Evolutionary conservation across 352 stramenopile genomes (phyloP), one percentile per base, ranked within the genome.

Genomic region (Pythium vanterpoolii): DNA sequence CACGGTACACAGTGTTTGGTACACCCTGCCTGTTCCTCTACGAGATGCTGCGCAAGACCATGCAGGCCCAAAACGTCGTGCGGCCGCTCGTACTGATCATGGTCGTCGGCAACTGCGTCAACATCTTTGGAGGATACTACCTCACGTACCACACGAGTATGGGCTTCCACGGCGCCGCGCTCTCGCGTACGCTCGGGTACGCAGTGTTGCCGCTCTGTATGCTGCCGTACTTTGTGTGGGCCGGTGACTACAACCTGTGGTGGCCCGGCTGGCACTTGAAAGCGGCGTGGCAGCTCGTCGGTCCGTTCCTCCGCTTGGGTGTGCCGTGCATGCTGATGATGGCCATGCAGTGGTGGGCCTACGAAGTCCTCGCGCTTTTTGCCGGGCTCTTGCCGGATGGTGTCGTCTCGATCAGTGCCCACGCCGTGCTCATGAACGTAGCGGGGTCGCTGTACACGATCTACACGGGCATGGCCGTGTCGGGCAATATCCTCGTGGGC

Each of bases 301-400:
- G n/a, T n/a, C n/a, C n/a, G 0, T 95, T 93, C 59, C n/a, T n/a
- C n/a, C n/a, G n/a, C n/a, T n/a, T n/a, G n/a, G 78, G 76, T 0
- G 33, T 89, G 0, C 72, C 81, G 1, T 69, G 69, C 8, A 65
- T 90, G 30, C 36, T 75, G 0, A 87, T 91, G 73, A 67, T 95
- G 49, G 61, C 71, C 19, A 83, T 95, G 64, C 75, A 89, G 64
- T 93, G 85, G 86, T 89, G 77, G 76, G 82, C 85, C 8, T 93
- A 90, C 58, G 83, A 91, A 57, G 31, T 87, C 5, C 68, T 94
- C 10, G 76, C 82, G 9, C 57, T 94, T 6, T 43, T 94, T 23
- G 85, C 82, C 8, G 85, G 82, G 2, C 69, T 89, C 1, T 66
- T 94, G 0, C 82, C 79, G 0, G 71, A 92, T 54, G 80, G 76